These are phyloP conservation scores for Alectoria sarmentosa DNA, from an alignment of 495 filamentous ascomycete species.

Conservation along the genomic window DNA sequence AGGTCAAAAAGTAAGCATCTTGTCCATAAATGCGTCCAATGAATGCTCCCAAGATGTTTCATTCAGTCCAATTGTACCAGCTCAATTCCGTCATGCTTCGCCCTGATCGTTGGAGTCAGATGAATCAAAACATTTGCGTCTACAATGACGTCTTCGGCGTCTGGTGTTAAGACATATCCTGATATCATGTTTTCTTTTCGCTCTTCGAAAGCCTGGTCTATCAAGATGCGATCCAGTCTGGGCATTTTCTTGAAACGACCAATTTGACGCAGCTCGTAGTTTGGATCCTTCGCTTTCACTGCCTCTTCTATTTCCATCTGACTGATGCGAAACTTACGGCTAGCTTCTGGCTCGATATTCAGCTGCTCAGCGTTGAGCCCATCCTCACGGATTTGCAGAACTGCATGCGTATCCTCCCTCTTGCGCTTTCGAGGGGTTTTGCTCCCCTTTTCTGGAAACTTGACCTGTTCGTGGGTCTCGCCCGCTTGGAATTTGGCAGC, in stretches of 20 bases:
- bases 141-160: neutral
- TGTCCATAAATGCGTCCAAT: neutral
- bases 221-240: constrained; percentile 1
- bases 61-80: neutral
- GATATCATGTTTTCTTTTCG: neutral
- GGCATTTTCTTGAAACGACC: neutral
- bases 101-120: neutral
- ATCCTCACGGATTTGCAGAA: neutral
- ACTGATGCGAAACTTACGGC: constrained; percentile 1
- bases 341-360: neutral
- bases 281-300: neutral
- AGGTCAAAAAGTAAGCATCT: neutral
- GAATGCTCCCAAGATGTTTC: neutral
- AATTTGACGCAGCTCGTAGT: constrained; percentile 2
- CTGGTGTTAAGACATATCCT: neutral
- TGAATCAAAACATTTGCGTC: neutral
- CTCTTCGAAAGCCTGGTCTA: neutral
- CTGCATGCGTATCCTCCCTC: neutral
- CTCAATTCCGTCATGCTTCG: neutral
- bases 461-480: neutral
- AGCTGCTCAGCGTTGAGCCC: neutral
- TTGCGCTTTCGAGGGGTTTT: neutral
- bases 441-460: neutral
- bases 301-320: neutral
- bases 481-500: constrained; percentile 7